phyloP scores from a whole-genome alignment of 257 asterid genomes.

The Solanum sitiens region DNA sequence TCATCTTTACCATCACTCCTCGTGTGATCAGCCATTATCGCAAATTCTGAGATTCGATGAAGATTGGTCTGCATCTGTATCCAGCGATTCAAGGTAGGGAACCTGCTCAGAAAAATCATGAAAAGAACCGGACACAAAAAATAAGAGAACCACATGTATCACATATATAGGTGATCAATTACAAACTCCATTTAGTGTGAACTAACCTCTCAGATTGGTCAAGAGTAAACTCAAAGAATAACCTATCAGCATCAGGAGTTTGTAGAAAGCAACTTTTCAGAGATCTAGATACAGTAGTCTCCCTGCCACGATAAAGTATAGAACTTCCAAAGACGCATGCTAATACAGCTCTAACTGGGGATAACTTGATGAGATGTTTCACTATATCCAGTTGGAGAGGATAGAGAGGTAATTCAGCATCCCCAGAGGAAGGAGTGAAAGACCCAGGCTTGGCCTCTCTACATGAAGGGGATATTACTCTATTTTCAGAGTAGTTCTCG shows the following conservation, averaged over 20 bases:
- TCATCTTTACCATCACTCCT: constrained; percentile 35
- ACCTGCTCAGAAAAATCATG: constrained; percentile 39
- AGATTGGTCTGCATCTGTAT: constrained; percentile 96
- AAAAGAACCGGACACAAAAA: not conserved
- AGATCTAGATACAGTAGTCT: constrained; percentile 59
- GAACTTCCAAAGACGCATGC: constrained; percentile 97
- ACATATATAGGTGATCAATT: constrained; percentile 2
- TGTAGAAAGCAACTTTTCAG: constrained; percentile 48
- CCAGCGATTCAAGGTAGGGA: constrained; percentile 96
- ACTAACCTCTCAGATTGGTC: constrained; percentile 95
- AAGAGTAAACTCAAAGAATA: constrained; percentile 84
- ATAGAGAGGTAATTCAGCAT: constrained; percentile 77
- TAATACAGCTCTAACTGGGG: constrained; percentile 91
- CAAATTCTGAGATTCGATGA: constrained; percentile 90
- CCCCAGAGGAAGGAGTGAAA: constrained; percentile 76
- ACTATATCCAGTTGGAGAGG: constrained; percentile 87
- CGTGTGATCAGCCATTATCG: constrained; percentile 63
- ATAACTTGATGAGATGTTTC: constrained; percentile 86
- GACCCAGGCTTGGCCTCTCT: constrained; percentile 83
- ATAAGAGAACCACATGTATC: not conserved
- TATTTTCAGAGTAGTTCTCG: constrained; percentile 48
- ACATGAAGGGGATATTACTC: constrained; percentile 61
- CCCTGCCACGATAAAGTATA: constrained; percentile 71
- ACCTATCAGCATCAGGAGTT: constrained; percentile 67
- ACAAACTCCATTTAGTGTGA: constrained; percentile 4